Conservation (phyloP, 305 asterid species). For the Plantago lanceolata region DNA sequence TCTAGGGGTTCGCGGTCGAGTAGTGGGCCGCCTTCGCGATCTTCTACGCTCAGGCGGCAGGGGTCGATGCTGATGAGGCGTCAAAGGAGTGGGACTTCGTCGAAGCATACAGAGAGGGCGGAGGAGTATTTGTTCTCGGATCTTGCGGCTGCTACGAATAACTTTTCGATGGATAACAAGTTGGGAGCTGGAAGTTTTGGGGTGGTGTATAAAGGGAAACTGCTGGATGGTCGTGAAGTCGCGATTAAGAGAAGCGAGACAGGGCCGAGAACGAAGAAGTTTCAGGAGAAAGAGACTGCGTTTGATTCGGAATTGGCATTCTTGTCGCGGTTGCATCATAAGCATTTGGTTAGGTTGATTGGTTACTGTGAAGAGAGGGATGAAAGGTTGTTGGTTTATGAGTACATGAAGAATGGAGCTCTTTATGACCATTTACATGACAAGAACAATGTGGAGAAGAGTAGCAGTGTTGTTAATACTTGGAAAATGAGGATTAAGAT, state of each 20-base stretch:
- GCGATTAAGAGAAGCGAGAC: conserved; percentile 77
- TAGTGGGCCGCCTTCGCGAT: conserved; percentile 64
- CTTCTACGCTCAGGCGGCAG: conserved; percentile 78
- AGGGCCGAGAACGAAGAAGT: conserved; percentile 57
- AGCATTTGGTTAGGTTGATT: conserved; percentile 75
- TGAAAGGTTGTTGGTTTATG: conserved; percentile 77
- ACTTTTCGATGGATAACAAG: conserved; percentile 63
- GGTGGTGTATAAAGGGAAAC: conserved; percentile 71
- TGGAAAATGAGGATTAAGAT: conserved; percentile 85
- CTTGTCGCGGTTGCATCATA: conserved; percentile 83
- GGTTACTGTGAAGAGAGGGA: conserved; percentile 80
- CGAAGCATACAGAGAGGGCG: conserved; percentile 69
- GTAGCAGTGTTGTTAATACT: conserved; percentile 53
- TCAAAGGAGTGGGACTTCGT: conserved; percentile 87
- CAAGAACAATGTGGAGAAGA: conserved; percentile 54
- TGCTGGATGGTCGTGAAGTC: conserved; percentile 67
- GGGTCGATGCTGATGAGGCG: conserved; percentile 80
- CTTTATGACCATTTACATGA: conserved; percentile 65
- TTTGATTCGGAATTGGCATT: conserved; percentile 75
- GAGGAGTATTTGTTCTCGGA: conserved; percentile 71
- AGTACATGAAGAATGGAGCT: conserved; percentile 86
- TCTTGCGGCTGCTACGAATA: conserved; percentile 58
- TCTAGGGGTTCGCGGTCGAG: conserved; percentile 26
- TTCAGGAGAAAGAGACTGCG: conserved; percentile 80
- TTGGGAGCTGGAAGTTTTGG: conserved; percentile 95